Conservation (phyloP, 768 basidiomycete species). For the Termitomyces sp. region DNA sequence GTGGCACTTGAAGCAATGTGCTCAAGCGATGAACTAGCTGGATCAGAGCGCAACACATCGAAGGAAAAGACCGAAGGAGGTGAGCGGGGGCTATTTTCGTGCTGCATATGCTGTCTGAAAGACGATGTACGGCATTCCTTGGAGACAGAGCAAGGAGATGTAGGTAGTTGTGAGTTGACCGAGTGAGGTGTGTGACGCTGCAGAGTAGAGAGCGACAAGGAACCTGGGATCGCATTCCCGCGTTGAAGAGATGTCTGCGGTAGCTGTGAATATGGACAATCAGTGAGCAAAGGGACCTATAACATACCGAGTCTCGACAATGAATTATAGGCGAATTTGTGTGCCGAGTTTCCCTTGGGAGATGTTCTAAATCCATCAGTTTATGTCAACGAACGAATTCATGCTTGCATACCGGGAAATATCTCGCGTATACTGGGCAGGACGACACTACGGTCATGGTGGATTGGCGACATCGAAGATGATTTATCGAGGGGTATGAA, state of each 20-base stretch:
- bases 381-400: background rate
- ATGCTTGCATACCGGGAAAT: conserved; percentile 39
- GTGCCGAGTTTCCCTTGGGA: conserved; percentile 10
- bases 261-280: background rate
- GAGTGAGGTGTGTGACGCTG: conserved; percentile 7
- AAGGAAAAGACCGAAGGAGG: conserved; percentile 27
- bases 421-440: conserved; percentile 51
- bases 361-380: conserved; percentile 6
- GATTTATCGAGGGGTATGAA: background rate
- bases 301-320: background rate
- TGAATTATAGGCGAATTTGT: background rate
- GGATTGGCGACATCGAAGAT: conserved; percentile 2
- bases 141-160: background rate
- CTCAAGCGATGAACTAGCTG: conserved; percentile 33
- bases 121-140: background rate
- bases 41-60: conserved; percentile 40
- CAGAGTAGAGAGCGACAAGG: background rate
- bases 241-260: background rate
- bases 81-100: conserved; percentile 1
- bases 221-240: background rate
- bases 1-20: conserved; percentile 39
- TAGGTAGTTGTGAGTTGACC: background rate
- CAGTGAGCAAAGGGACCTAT: background rate
- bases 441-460: conserved; percentile 15
- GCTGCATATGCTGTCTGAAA: background rate